Evolutionary conservation across 1,139 yeast species (phyloP), one percentile per base, ranked within the genome.

Genomic region (Kurtzmaniella quercitrusa): DNA sequence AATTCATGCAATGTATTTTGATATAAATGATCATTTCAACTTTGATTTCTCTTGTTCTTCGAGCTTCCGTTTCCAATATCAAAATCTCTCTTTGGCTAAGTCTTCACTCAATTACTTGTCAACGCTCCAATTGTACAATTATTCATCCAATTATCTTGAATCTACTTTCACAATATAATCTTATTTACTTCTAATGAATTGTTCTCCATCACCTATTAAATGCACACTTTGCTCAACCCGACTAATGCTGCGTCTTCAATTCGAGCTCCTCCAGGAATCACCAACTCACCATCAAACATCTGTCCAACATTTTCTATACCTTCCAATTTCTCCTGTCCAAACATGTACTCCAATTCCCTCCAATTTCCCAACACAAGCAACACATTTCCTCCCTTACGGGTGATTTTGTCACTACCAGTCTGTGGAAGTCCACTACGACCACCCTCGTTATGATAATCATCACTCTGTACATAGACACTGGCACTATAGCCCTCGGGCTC

Each of bases 191-290:
- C 9, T 21, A 6, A 21, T 7, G 6, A 26, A 5, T 26, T 9
- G 14, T 26, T 9, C 12, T 26, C 30, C 30, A 4, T 26, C 30
- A 26, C n/a, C 30, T 34, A 4, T 17, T 40, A 33, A 36, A 15
- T 37, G 36, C 42, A 39, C 16, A 59, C 44, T 40, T 71, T 76
- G 2, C 89, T 66, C 43, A 88, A 66, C 0, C 87, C 76, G 8
- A 85, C 77, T 62, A 82, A 56, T 2, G 80, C 71, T 1, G 83
- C 85, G 59, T 88, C 96, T 54, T 87, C 95, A 2, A 83, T 70
- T 43, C 86, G 73, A 1, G 78, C 70, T 1, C 84, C 80, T 0
- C 66, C 57, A 1, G 86, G 83, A 14, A 84, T 69, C 7, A 57
- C 58, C 33, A 84, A 49, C 42, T 72, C 70, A 5, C 84, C 82